Conservation (phyloP, 2,329 filamentous ascomycete species). For the Lasiodiplodia citricola region DNA sequence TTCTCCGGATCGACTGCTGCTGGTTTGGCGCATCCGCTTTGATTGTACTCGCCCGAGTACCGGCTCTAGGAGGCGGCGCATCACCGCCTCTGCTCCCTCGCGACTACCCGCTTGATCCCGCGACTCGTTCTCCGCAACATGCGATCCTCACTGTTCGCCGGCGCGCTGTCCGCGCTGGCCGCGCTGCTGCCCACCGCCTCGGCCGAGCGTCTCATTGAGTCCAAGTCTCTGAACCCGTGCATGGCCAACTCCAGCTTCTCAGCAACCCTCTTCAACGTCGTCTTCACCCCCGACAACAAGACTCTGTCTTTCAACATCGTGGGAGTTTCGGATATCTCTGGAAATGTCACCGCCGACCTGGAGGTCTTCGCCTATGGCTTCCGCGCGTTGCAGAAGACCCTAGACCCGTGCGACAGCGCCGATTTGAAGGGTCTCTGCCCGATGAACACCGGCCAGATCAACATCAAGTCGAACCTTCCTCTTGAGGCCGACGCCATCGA, state of each 20-base stretch:
- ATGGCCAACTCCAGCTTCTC: slow-evolving; percentile 86
- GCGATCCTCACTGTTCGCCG: slow-evolving; percentile 12
- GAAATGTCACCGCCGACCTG: slow-evolving; percentile 79
- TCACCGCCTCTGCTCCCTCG: slow-evolving; percentile 12
- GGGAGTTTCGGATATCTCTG: slow-evolving; percentile 82
- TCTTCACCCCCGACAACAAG: slow-evolving; percentile 76
- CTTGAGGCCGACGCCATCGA: slow-evolving; percentile 63
- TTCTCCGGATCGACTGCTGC: slow-evolving; percentile 13
- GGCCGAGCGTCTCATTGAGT: slow-evolving; percentile 72
- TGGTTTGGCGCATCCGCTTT: slow-evolving; percentile 26
- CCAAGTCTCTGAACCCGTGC: slow-evolving; percentile 83
- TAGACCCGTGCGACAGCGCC: slow-evolving; percentile 77
- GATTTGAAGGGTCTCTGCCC: slow-evolving; percentile 79
- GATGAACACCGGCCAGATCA: slow-evolving; percentile 84
- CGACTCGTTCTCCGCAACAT: slow-evolving; percentile 10
- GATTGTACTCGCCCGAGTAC: slow-evolving; percentile 24
- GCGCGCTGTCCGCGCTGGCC: slow-evolving; percentile 25
- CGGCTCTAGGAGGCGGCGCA: slow-evolving; percentile 23
- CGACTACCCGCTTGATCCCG: background rate
- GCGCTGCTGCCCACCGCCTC: slow-evolving; percentile 20
- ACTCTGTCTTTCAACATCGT: slow-evolving; percentile 76
- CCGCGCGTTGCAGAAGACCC: slow-evolving; percentile 66
- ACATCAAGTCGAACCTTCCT: slow-evolving; percentile 72
- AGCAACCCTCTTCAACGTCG: slow-evolving; percentile 85
- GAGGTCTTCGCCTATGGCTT: slow-evolving; percentile 83